These are phyloP conservation scores for Sclerotinia nivalis DNA, from an alignment of 2,329 filamentous ascomycete genomes.

Conservation along the genomic window DNA sequence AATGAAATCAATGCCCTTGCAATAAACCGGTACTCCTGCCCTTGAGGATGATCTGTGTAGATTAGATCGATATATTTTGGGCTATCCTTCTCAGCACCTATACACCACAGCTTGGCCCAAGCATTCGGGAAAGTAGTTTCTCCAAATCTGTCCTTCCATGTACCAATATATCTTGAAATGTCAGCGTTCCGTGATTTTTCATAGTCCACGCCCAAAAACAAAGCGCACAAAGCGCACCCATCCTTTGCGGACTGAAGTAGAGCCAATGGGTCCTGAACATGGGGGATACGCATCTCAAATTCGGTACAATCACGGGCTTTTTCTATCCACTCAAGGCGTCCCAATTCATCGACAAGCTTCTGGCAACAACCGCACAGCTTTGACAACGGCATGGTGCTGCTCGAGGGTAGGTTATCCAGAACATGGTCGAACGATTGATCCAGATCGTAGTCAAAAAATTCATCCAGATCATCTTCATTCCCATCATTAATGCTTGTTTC, in stretches of 20 bases:
- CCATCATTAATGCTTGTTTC: too few relatives aligned
- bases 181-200: rapidly evolving
- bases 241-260: rapidly evolving
- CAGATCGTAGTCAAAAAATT: too few relatives aligned
- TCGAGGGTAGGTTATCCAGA: neutral
- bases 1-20: too few relatives aligned
- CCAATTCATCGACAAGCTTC: neutral
- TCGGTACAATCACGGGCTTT: too few relatives aligned
- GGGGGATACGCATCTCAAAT: neutral
- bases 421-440: neutral
- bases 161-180: neutral
- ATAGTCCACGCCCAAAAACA: neutral
- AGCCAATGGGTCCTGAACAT: neutral
- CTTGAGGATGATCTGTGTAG: too few relatives aligned
- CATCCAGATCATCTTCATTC: too few relatives aligned
- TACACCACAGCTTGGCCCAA: too few relatives aligned
- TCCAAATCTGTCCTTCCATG: neutral
- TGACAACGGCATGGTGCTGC: neutral
- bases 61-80: too few relatives aligned
- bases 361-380: neutral
- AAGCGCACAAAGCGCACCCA: neutral
- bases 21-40: too few relatives aligned
- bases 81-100: too few relatives aligned
- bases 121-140: neutral
- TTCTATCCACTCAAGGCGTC: neutral